phyloP scores from a whole-genome alignment of 345 rosid species.

The Citrus mangshanensis region DNA sequence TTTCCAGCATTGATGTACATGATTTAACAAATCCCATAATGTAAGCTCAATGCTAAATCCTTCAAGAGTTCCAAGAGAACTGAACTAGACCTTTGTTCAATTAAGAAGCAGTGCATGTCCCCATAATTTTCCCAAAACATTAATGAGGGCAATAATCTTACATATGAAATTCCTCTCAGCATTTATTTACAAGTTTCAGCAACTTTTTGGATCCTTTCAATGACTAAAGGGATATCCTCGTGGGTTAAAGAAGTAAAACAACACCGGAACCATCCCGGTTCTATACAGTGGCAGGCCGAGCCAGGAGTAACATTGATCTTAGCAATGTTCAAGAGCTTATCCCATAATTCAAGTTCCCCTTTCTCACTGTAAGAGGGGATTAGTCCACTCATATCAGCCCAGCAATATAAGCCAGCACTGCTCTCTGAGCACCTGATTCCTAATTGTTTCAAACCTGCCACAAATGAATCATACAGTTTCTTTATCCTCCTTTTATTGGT shows the following conservation, averaged over 20 bases:
- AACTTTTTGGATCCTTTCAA: constrained; percentile 56
- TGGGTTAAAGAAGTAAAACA: constrained; percentile 64
- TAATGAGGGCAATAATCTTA: background rate
- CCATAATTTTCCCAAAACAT: background rate
- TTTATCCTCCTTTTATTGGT: constrained; percentile 56
- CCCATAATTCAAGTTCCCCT: constrained; percentile 84
- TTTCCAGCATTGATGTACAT: constrained; percentile 16
- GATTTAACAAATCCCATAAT: constrained; percentile 9
- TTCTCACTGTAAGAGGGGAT: constrained; percentile 69
- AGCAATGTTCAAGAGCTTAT: constrained; percentile 63
- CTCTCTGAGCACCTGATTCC: constrained; percentile 64
- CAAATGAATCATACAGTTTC: constrained; percentile 46
- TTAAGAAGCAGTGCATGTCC: constrained; percentile 2
- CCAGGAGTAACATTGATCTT: constrained; percentile 90
- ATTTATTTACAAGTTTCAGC: constrained; percentile 41
- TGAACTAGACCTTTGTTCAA: background rate
- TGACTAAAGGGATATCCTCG: constrained; percentile 61
- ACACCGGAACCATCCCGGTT: constrained; percentile 96
- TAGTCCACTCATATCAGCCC: constrained; percentile 87
- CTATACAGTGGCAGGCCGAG: constrained; percentile 85
- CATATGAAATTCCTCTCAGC: background rate
- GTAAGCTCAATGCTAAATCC: constrained; percentile 17
- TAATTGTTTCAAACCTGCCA: constrained; percentile 53
- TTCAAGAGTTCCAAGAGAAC: constrained; percentile 13
- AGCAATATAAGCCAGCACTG: constrained; percentile 74